Evolutionary conservation across 352 stramenopile genomes (phyloP), one percentile per base, ranked within the genome.

Genomic region (Phytophthora rubi): DNA sequence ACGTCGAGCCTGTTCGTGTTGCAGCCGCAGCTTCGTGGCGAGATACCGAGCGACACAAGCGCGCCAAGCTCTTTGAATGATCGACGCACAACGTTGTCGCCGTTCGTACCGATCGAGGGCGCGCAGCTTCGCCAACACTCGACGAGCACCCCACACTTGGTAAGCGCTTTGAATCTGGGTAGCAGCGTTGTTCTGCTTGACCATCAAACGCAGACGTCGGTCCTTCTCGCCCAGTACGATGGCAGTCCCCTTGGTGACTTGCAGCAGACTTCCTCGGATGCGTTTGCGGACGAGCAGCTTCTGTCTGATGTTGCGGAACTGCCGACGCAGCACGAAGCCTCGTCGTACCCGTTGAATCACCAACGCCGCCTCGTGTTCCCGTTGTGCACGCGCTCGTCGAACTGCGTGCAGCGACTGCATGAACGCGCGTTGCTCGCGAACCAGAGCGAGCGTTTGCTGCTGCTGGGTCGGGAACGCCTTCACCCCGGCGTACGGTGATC

Each of bases 151-250:
- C 63, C 75, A 88, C 6, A 52, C 16, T 1, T 71, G 73, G 51
- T 85, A 91, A 0, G 16, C 53, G 8, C 28, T 65, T 56, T 91
- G 85, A 16, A 93, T 77, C 3, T 45, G 54, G 0, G 15, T 15
- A 0, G 79, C 81, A 3, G 83, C 80, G 0, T 60, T 56, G 4
- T 61, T 74, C 1, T 81, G 74, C 18, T 68, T 63, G 3, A 32
- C 53, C 2, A 75, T 52, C 21, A 81, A 16, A 0, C 75, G 69
- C 4, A 73, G 58, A 0, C 73, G 71, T 9, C 83, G 72, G 13
- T 91, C 83, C 45, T 86, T 88, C 53, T 93, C 81, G 18, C 81
- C 82, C 0, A 84, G 61, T 9, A 93, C 83, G 35, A 93, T 83
- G 4, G 81, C 82, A 0, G 85, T 91, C 16, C 83, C 85, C 30